Base-by-base conservation (phyloP, 2,329 filamentous ascomycete species). In the Aquanectria penicillioides region DNA sequence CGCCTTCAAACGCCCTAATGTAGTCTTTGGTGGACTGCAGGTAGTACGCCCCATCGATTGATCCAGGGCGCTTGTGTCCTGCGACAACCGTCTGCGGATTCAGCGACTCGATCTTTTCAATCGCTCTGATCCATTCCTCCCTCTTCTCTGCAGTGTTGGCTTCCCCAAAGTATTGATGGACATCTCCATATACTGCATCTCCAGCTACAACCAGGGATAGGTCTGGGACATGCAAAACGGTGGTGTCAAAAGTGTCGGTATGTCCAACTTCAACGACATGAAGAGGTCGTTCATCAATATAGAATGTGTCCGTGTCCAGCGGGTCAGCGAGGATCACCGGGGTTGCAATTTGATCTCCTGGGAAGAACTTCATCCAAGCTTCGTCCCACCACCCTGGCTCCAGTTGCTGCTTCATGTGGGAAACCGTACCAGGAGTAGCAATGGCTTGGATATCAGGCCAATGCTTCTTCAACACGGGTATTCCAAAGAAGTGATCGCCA, bases 341-440 rank as follows among this genome's bases (percentile, higher is more conserved):
- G 2, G 18, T 37, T 9, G 29, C 37, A 15, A 44, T 46, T 22
- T 44, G 38, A 6, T 38, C 33, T 2, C 29, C 50, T 7, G 50
- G 31, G 17, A 53, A 57, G 15, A 49, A 34, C 3, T 22, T 15
- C n/a, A 37, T 15, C 38, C 46, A 57, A 3, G 23, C 25, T 4
- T 41, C 17, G 12, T 31, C 36, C 13, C 33, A 52, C 6, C 23
- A 44, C 11, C 41, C 12, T 5, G 40, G 44, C 10, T 51, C 22
- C n/a, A 57, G 38, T 11, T 57, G 54, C 23, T 51, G 37, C 23
- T 44, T 33, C 46, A 57, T 57, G 5, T 57, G 54, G 6, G 29
- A n/a, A 10, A 57, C 31, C 5, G 53, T 50, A 4, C 13, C 44
- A 3, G 18, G 29, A 2, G 53, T 57, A 4, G 44, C 44, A 29